Base-by-base conservation (phyloP, 352 stramenopile species). In the Pythium coloratum region DNA sequence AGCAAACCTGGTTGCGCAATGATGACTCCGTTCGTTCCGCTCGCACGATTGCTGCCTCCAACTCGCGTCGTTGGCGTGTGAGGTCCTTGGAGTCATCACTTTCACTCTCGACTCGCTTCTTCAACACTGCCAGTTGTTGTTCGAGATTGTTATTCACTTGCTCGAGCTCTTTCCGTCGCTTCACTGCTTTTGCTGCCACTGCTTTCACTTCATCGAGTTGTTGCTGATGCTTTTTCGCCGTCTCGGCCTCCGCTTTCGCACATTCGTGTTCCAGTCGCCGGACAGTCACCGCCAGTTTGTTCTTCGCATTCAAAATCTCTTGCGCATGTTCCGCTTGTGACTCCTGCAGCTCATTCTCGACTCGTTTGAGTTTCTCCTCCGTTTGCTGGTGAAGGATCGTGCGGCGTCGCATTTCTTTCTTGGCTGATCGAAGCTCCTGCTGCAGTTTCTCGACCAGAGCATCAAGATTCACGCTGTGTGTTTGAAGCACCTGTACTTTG, bases 401-500 rank as follows among this genome's bases (percentile, higher is more conserved):
- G n/a, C 81, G 79, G 1, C 69, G 67, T 34, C 72, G 71, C 0
- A 78, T 38, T 18, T 82, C 73, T 32, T 81, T 76, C 47, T 76
- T 75, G 13, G 46, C 70, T 12, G 67, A 42, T 30, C 80, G 66
- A 2, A 82, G 9, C 63, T 84, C 67, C 8, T 65, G 46, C 6
- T 60, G 66, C 10, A 82, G 13, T 16, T 78, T 81, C 18, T 71
- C 67, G 34, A 76, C 71, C 30, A 80, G 67, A 0, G 32, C 12
- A 8, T 83, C 76, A 10, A 82, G 61, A 9, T 64, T 69, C 6
- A 57, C 47, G 34, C 64, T 73, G 33, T 69, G 67, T n/a, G 75
- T 86, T 55, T 86, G 78, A 12, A 86, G 44, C 1, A 86, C 78
- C 24, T 82, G 75, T 1, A 72, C 71, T 38, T 77, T 75, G 10